Conservation (phyloP, 1,284 basidiomycete species). For the Thecaphora frezii region DNA sequence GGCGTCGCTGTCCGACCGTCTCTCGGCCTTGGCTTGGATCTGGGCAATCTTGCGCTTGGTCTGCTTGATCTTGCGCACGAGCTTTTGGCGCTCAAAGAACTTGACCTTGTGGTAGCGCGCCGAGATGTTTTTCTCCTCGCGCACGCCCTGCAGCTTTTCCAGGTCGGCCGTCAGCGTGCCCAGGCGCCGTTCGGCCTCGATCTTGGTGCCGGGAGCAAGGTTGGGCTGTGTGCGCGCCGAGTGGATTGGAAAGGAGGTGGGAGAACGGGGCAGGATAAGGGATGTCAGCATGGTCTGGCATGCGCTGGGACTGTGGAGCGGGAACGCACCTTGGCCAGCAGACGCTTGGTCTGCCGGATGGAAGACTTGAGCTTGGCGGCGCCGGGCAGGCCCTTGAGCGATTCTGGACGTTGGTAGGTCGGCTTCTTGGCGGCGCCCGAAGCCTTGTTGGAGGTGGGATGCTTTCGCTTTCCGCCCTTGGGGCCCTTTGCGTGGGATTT, state of each 20-base stretch:
- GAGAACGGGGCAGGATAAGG: background rate
- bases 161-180: slow-evolving; percentile 34
- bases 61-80: slow-evolving; percentile 13
- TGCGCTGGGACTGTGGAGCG: background rate
- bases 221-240: slow-evolving; percentile 9
- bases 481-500: background rate
- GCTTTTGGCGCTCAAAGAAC: slow-evolving; percentile 39
- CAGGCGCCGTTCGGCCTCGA: slow-evolving; percentile 46
- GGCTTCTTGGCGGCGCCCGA: background rate
- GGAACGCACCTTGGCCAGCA: slow-evolving; percentile 22
- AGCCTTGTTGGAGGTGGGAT: background rate
- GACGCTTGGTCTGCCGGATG: slow-evolving; percentile 42
- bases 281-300: background rate
- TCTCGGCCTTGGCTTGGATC: background rate
- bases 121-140: slow-evolving; percentile 28
- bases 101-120: slow-evolving; percentile 37
- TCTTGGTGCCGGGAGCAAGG: slow-evolving; percentile 36
- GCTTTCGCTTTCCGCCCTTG: background rate
- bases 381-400: slow-evolving; percentile 10
- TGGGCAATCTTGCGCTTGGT: background rate
- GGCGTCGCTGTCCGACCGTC: slow-evolving; percentile 9
- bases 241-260: background rate
- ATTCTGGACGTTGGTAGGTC: background rate
- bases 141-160: slow-evolving; percentile 8
- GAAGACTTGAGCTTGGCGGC: slow-evolving; percentile 40